Percentiles rank a stretch among this genome's conserved stretches.
Evolutionary conservation across 805 yeast genomes (phyloP).

Genomic region (Diddensiella caesifluorescens): DNA sequence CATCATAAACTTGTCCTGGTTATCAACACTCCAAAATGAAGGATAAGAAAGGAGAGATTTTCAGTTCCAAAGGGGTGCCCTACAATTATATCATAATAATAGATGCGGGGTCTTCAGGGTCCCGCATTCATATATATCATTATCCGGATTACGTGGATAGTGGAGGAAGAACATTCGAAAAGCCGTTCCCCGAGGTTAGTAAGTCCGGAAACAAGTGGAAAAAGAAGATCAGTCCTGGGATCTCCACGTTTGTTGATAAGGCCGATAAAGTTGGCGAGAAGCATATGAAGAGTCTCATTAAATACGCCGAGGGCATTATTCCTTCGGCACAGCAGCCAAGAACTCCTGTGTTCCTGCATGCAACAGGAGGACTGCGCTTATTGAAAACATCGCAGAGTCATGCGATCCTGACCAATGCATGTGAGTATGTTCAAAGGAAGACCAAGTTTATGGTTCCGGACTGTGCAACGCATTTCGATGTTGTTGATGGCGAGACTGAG

Average conservation of each 20-base stretch:
- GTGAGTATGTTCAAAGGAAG: slow-evolving; percentile 49
- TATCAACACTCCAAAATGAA: too few species aligned
- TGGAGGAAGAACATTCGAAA: slow-evolving; percentile 1
- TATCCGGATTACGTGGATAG: slow-evolving; percentile 26
- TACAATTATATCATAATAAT: slow-evolving; percentile 50
- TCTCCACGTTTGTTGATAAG: slow-evolving; percentile 58
- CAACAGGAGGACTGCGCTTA: slow-evolving; percentile 95
- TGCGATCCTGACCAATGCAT: slow-evolving; percentile 53
- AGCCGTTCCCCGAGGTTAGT: slow-evolving; percentile 19
- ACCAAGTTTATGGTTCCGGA: slow-evolving; percentile 51
- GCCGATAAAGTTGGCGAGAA: slow-evolving; percentile 57
- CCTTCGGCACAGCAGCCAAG: slow-evolving; percentile 55
- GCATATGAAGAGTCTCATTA: slow-evolving; percentile 61
- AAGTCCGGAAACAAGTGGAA: slow-evolving; percentile 49
- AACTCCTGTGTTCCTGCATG: slow-evolving; percentile 83
- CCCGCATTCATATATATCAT: slow-evolving; percentile 72
- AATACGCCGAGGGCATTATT: slow-evolving; percentile 63
- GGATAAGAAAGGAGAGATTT: slow-evolving; percentile 11
- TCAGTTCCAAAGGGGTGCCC: slow-evolving; percentile 11
- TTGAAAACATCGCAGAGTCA: slow-evolving; percentile 49
- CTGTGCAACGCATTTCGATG: slow-evolving; percentile 69
- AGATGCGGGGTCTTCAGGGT: slow-evolving; percentile 92
- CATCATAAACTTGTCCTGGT: too few species aligned
- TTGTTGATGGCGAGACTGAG: slow-evolving; percentile 90
- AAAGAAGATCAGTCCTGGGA: slow-evolving; percentile 70